Conservation (phyloP, 805 yeast species). For the Sugiyamaella americana region DNA sequence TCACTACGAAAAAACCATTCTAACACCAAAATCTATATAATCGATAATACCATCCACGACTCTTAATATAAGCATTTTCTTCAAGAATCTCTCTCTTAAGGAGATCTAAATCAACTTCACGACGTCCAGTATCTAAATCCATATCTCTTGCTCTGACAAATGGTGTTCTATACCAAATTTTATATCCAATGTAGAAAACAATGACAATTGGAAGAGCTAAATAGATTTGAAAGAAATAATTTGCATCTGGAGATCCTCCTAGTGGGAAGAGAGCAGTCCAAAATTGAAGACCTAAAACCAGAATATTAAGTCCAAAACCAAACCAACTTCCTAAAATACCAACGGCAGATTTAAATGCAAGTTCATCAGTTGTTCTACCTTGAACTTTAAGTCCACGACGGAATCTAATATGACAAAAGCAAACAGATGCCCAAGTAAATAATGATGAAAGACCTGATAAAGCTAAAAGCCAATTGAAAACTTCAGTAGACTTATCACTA, state of each 20-base stretch:
- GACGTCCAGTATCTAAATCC: conserved; percentile 60
- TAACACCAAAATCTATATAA: conserved; percentile 55
- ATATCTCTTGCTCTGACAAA: conserved; percentile 44
- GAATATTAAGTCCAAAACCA: conserved; percentile 51
- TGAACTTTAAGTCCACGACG: conserved; percentile 55
- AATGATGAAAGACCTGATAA: conserved; percentile 71
- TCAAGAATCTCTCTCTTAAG: conserved; percentile 52
- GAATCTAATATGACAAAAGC: conserved; percentile 62
- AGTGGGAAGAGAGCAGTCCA: conserved; percentile 77
- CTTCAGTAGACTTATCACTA: conserved; percentile 46
- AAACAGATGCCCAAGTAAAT: conserved; percentile 74
- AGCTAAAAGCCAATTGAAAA: conserved; percentile 73
- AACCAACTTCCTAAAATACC: conserved; percentile 64
- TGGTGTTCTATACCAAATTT: conserved; percentile 39
- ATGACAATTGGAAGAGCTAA: conserved; percentile 42
- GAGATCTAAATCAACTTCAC: conserved; percentile 52
- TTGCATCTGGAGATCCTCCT: conserved; percentile 36
- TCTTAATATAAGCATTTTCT: conserved; percentile 45
- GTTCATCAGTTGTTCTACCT: conserved; percentile 63
- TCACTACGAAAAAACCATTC: too few species aligned
- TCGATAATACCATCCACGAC: conserved; percentile 45
- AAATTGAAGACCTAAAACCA: conserved; percentile 69
- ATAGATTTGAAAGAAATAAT: conserved; percentile 47
- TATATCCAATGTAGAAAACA: conserved; percentile 46
- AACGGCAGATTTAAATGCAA: conserved; percentile 57